Conservation (phyloP, 345 rosid genomes). For the Isatis tinctoria region DNA sequence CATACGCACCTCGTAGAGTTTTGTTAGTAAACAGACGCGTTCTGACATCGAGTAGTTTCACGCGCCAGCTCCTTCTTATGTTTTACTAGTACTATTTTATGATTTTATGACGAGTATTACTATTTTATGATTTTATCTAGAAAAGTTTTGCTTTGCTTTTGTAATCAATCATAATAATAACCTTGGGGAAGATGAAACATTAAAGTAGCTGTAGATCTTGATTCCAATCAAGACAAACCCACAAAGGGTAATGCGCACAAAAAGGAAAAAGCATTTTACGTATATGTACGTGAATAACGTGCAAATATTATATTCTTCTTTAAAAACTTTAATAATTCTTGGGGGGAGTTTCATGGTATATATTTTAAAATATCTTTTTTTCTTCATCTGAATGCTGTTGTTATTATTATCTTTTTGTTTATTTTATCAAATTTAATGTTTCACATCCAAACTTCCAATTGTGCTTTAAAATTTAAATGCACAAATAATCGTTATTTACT, state of each 20-base stretch:
- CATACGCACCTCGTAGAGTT: conserved; percentile 13
- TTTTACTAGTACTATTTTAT: no score
- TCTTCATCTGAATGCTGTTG: not conserved
- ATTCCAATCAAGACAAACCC: not conserved
- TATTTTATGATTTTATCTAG: no score
- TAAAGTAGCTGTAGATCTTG: conserved; percentile 23
- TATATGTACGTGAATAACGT: conserved; percentile 30
- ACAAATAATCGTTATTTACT: not conserved
- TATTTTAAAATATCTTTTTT: not conserved
- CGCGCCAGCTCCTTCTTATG: conserved; percentile 15
- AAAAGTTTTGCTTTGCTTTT: not conserved
- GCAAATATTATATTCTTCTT: not conserved
- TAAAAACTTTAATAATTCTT: not conserved
- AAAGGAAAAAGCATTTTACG: conserved; percentile 15
- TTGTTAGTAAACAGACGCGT: not conserved
- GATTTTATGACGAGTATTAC: no score
- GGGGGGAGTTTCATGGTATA: not conserved
- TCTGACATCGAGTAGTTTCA: not conserved
- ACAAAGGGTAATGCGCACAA: conserved; percentile 26
- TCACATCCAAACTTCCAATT: no score
- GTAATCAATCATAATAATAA: conserved; percentile 13
- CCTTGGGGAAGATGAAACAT: conserved; percentile 16
- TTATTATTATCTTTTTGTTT: not conserved
- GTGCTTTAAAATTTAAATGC: no score
- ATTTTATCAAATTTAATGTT: no score